Base-by-base conservation (phyloP, 331 rosid genomes). In the Dryas integrifolia region DNA sequence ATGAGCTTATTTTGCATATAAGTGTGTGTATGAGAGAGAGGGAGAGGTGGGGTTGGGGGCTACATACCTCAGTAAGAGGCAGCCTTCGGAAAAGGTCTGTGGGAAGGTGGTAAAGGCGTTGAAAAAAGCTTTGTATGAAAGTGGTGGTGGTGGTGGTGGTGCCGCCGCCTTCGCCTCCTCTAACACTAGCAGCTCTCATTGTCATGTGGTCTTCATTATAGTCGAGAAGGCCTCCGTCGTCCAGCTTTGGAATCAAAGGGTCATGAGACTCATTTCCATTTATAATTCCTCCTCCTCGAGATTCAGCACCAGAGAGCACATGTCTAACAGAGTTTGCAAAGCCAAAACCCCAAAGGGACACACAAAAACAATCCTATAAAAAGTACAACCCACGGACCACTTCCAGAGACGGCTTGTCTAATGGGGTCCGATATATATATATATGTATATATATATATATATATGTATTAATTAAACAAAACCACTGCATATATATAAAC, bases 221-320 rank as follows among this genome's bases (percentile, higher is more conserved):
- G 4, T 76, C 80, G 65, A 30, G 35, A 30, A 44, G 77, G 58
- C 61, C 75, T 66, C 46, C 73, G 68, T 69, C 76, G 43, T 4
- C 67, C 8, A 63, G 82, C 73, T 84, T 87, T 70, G 86, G 72
- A 63, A 59, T 55, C 77, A 78, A 75, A 80, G 43, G 51, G 10
- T 88, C 69, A 49, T 64, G 65, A 3, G 35, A 2, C 35, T 30
- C 35, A 30, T 30, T 30, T 30, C 72, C 86, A 85, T 85, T 87
- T 88, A 84, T 85, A 86, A 79, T 69, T 72, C 86, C 92, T 88
- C 89, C 66, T 72, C 86, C 92, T 88, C 89, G 92, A 88, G 93
- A 83, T 83, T 90, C 90, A 86, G 87, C 57, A 70, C 90, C 82
- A 15, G 85, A 77, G 9, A 57, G 92, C 92, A 92, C 97, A 90